Conservation (phyloP, 352 stramenopile species). For the Phytopythium cucurbitacearum region DNA sequence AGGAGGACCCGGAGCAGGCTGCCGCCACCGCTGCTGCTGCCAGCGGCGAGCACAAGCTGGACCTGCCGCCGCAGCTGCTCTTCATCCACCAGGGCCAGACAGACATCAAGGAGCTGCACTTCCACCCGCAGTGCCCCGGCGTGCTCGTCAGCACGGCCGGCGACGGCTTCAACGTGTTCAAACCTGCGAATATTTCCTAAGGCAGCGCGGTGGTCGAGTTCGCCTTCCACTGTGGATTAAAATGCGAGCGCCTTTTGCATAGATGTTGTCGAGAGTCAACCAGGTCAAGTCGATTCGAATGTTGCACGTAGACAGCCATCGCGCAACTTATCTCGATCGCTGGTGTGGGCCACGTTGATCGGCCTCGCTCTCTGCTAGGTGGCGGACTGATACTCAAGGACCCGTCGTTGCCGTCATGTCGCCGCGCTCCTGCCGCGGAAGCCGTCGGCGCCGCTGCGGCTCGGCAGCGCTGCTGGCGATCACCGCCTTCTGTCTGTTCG, state of each 20-base stretch:
- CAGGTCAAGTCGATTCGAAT: too few relatives aligned
- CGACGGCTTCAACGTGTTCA: conserved; percentile 98
- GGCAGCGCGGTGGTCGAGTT: conserved; percentile 3
- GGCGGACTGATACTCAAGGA: too few relatives aligned
- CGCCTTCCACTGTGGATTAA: too few relatives aligned
- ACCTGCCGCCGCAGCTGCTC: conserved; percentile 97
- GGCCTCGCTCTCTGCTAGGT: too few relatives aligned
- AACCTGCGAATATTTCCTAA: conserved; percentile 93
- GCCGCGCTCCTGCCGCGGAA: background rate
- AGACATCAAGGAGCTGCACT: conserved; percentile 99
- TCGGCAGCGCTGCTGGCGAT: conserved; percentile 11
- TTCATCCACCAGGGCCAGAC: conserved; percentile 99
- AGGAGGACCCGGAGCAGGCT: conserved; percentile 92
- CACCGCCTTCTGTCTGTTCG: conserved; percentile 6
- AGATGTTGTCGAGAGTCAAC: too few relatives aligned
- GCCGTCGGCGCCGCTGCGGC: background rate
- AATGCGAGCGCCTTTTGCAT: too few relatives aligned
- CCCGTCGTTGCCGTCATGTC: background rate
- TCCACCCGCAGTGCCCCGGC: conserved; percentile 98
- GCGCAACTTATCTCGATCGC: too few relatives aligned
- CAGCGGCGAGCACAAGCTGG: conserved; percentile 57
- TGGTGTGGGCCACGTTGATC: too few relatives aligned
- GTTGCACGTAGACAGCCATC: too few relatives aligned
- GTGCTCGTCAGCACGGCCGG: conserved; percentile 95
- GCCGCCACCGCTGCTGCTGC: conserved; percentile 33